Evolutionary conservation across 2,329 filamentous ascomycete genomes (phyloP), one percentile per base, ranked within the genome.

Genomic region (Cercospora citrullina): DNA sequence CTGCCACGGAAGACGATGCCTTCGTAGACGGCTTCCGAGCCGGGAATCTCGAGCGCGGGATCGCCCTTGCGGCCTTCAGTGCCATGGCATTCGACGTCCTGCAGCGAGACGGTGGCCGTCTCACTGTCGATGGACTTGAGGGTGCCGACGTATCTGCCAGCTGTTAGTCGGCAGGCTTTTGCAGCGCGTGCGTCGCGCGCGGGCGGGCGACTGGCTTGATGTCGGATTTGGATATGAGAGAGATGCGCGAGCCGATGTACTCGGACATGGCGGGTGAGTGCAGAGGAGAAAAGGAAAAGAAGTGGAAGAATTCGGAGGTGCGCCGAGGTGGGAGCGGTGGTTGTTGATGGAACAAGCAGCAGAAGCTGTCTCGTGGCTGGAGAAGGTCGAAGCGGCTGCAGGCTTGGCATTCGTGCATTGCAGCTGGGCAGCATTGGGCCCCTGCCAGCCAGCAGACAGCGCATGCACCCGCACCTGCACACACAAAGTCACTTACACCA

Each of bases 1-100:
- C 93, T 97, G 75, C 95, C 95, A 69, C 94, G 91, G 81, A 99
- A 99, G 72, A 99, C 93, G 77, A 99, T 98, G 83, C 97, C 98
- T 79, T 98, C 95, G 84, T 97, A 99, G 77, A 97, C 87, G 79
- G 92, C 92, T 70, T 95, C 90, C 36, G 92, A 94, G 3, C 93
- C 87, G 42, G 91, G 83, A 67, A 97, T 91, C 81, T 97, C 94
- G 72, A 96, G 91, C 18, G 90, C 87, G 18, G 90, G 90, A 74
- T 90, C 89, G 73, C 86, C 88, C 77, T 90, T 90, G 72, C 95
- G 92, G 66, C 93, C 94, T 83, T 99, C 95, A 31, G 95, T 97
- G 74, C 95, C 95, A 78, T 90, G 96, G 3, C 94, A 98, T 71
- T 90, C 88, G 79, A 99, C 95, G 87, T 97, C 94, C 80, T 99